phyloP scores from a whole-genome alignment of 2,329 filamentous ascomycete species.

The Botrytis squamosa region DNA sequence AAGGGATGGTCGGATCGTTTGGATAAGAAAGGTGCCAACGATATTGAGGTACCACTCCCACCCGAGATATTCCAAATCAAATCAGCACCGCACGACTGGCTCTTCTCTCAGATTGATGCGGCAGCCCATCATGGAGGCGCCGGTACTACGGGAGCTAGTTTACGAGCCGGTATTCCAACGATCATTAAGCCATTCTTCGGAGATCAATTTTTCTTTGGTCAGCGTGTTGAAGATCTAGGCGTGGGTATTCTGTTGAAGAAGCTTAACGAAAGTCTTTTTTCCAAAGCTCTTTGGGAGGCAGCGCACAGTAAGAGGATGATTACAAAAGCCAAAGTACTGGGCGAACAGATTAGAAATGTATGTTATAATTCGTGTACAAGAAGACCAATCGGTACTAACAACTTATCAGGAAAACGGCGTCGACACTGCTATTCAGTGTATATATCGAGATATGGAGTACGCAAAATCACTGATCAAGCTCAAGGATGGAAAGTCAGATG shows the following conservation, averaged over 20 bases:
- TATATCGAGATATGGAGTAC: constrained; percentile 94
- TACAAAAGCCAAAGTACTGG: constrained; percentile 74
- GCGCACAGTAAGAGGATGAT: constrained; percentile 92
- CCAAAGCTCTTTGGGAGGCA: constrained; percentile 84
- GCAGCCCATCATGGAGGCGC: constrained; percentile 93
- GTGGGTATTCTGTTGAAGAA: constrained; percentile 88
- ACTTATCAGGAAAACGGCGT: constrained; percentile 76
- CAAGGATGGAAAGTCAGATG: constrained; percentile 53
- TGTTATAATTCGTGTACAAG: constrained; percentile 39
- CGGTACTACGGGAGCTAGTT: constrained; percentile 89
- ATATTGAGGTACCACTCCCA: constrained; percentile 64
- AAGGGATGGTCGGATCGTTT: constrained; percentile 96
- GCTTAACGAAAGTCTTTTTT: constrained; percentile 82
- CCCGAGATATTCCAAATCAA: constrained; percentile 84
- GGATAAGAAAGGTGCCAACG: constrained; percentile 54
- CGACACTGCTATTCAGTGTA: constrained; percentile 82
- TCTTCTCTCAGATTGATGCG: constrained; percentile 91
- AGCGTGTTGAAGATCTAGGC: constrained; percentile 84
- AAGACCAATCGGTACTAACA: constrained; percentile 35
- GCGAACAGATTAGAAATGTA: constrained; percentile 84
- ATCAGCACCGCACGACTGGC: constrained; percentile 92
- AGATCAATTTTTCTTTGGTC: constrained; percentile 95
- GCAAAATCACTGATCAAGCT: constrained; percentile 78
- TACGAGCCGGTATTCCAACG: constrained; percentile 87
- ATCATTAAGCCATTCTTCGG: constrained; percentile 97